Evolutionary conservation across 257 asterid species (phyloP), one percentile per base, ranked within the genome.

Genomic region (Leonotis leonurus): DNA sequence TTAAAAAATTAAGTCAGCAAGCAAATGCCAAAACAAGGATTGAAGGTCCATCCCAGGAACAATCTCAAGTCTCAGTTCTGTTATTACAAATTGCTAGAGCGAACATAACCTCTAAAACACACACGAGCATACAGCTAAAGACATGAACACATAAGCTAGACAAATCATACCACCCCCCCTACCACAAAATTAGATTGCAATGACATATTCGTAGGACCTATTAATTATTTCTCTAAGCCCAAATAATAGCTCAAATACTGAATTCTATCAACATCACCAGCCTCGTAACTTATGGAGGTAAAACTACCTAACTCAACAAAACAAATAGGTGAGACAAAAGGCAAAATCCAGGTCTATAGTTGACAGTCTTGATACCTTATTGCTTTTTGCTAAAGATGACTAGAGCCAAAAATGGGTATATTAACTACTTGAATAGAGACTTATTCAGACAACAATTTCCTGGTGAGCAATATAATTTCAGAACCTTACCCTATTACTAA

Each of bases 41-140:
- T 25, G 64, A 27, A 20, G 56, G 48, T 25, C 18, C 44, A 45
- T 63, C 48, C 48, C 63, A 14, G 46, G 69, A 16, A 65, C 71
- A 56, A 70, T 56, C 69, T 36, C 56, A 67, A 46, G 68, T 61
- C 46, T 30, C 45, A 45, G 26, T 24, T 52, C 73, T 49, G 52
- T 70, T 37, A 44, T 17, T 22, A 27, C 45, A 61, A 60, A 67
- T 51, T 46, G 62, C 70, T 52, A 57, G 67, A 64, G 53, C 35
- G 24, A 41, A 10, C 35, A 30, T 41, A 25, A 24, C 57, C 30
- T 43, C 50, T 33, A 12, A 56, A 58, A 32, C 37, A 35, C 40
- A 49, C 13, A 8, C 24, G 39, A 35, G 52, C 7, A 56, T 21
- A 43, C 51, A 62, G 26, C 56, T 27, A 46, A 7, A 43, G 33